Evolutionary conservation across 148 eudicot species (phyloP).

Genomic region (Persicaria maculosa): DNA sequence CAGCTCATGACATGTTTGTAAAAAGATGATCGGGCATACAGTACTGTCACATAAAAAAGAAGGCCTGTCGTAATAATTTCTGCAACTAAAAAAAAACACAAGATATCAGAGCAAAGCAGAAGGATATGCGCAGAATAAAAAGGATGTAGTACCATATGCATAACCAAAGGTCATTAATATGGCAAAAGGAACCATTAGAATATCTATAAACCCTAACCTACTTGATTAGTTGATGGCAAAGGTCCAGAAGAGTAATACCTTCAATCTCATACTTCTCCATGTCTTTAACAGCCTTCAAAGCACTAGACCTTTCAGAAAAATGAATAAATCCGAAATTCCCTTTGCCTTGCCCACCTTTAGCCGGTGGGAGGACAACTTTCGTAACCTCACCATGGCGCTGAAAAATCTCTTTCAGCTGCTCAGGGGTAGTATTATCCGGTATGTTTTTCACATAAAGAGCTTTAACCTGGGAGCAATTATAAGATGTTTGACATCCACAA

Average conservation of each 20-base stretch:
- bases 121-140: background rate
- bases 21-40: background rate
- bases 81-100: background rate
- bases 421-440: conserved; percentile 70
- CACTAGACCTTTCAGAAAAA: conserved; percentile 83
- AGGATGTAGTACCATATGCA: background rate
- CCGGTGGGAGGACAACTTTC: conserved; percentile 60
- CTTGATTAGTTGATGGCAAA: background rate
- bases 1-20: background rate
- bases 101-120: background rate
- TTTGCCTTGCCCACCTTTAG: conserved; percentile 47
- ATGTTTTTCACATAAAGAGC: conserved; percentile 86
- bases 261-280: conserved; percentile 80
- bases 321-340: conserved; percentile 54
- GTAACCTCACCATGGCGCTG: conserved; percentile 62
- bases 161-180: background rate
- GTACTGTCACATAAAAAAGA: background rate
- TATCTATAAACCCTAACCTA: background rate
- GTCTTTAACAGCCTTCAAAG: conserved; percentile 84
- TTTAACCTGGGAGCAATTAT: conserved; percentile 48
- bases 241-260: conserved; percentile 39
- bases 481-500: too few relatives aligned
- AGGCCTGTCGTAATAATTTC: background rate
- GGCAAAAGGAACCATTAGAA: background rate
- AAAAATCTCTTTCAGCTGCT: conserved; percentile 53